Evolutionary conservation across 106 monocot genomes (phyloP).

Genomic region (Dactylorhiza incarnata): DNA sequence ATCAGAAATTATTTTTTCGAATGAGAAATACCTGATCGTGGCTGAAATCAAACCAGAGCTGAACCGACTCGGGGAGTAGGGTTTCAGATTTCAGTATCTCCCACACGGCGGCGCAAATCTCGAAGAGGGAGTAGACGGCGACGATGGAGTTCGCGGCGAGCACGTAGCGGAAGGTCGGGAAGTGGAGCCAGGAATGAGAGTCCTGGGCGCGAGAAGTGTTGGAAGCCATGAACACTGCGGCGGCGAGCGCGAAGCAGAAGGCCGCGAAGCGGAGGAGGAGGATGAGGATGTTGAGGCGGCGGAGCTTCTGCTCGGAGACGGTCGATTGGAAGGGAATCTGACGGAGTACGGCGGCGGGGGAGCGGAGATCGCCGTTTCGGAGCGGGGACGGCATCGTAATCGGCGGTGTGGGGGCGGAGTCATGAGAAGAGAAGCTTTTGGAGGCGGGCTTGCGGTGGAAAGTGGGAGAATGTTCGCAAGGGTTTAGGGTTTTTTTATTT

Average conservation of each 20-base stretch:
- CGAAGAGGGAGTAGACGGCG: slow-evolving; percentile 65
- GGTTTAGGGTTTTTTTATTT: too few relatives aligned
- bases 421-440: too few relatives aligned
- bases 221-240: slow-evolving; percentile 56
- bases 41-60: slow-evolving; percentile 98
- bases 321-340: too few relatives aligned
- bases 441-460: too few relatives aligned
- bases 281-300: slow-evolving; percentile 15
- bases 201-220: slow-evolving; percentile 22
- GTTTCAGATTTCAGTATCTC: slow-evolving; percentile 66
- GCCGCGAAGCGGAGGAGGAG: slow-evolving; percentile 54
- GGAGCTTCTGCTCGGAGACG: slow-evolving; percentile 7
- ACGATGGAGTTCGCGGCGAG: slow-evolving; percentile 85
- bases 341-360: too few relatives aligned
- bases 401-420: too few relatives aligned
- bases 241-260: slow-evolving; percentile 61
- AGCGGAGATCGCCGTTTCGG: too few relatives aligned
- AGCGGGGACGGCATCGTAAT: too few relatives aligned
- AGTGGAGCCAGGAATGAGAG: slow-evolving; percentile 41
- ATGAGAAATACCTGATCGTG: slow-evolving; percentile 99
- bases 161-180: slow-evolving; percentile 40
- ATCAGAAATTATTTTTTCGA: too few relatives aligned
- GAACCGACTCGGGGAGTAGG: slow-evolving; percentile 60
- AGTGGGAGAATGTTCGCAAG: too few relatives aligned
- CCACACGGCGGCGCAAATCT: slow-evolving; percentile 48